Evolutionary conservation across 306 rosid species (phyloP).

Genomic region (Medicago truncatula): DNA sequence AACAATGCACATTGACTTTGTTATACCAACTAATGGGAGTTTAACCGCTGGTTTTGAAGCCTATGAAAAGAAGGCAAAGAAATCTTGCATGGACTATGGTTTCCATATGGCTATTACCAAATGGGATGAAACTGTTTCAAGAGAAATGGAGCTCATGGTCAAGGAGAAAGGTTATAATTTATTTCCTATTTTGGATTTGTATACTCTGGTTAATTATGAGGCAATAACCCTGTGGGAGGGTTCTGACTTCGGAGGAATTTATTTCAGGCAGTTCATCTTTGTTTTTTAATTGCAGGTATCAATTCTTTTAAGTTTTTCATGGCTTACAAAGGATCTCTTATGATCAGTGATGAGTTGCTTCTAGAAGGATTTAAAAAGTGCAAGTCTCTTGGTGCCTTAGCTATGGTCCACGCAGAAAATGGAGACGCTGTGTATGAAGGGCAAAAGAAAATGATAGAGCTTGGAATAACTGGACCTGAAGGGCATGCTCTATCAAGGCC

Average conservation of each 20-base stretch:
- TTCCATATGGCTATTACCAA: slow-evolving; percentile 97
- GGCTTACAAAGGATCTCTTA: slow-evolving; percentile 89
- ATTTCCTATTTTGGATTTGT: slow-evolving; percentile 31
- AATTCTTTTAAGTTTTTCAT: slow-evolving; percentile 96
- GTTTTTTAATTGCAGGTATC: slow-evolving; percentile 62
- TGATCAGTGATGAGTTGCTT: slow-evolving; percentile 87
- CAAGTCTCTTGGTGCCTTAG: slow-evolving; percentile 95
- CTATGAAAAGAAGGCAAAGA: slow-evolving; percentile 74
- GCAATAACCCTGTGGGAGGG: slow-evolving; percentile 9
- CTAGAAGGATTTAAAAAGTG: slow-evolving; percentile 84
- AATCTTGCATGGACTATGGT: slow-evolving; percentile 94
- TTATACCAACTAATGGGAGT: slow-evolving; percentile 75
- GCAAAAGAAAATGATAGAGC: slow-evolving; percentile 88
- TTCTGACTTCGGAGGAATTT: slow-evolving; percentile 35
- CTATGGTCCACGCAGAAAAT: slow-evolving; percentile 99
- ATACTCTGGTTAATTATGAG: neutral
- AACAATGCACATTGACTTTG: slow-evolving; percentile 95
- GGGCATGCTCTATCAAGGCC: slow-evolving; percentile 97
- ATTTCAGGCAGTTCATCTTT: slow-evolving; percentile 5
- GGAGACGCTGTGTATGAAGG: slow-evolving; percentile 94
- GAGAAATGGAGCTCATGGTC: slow-evolving; percentile 87
- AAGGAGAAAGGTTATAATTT: slow-evolving; percentile 77
- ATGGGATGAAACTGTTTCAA: slow-evolving; percentile 83
- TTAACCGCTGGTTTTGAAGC: slow-evolving; percentile 78
- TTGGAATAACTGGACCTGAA: slow-evolving; percentile 96